Evolutionary conservation across 2,329 filamentous ascomycete genomes (phyloP), one percentile per base, ranked within the genome.

Genomic region (Diaporthe sp.): DNA sequence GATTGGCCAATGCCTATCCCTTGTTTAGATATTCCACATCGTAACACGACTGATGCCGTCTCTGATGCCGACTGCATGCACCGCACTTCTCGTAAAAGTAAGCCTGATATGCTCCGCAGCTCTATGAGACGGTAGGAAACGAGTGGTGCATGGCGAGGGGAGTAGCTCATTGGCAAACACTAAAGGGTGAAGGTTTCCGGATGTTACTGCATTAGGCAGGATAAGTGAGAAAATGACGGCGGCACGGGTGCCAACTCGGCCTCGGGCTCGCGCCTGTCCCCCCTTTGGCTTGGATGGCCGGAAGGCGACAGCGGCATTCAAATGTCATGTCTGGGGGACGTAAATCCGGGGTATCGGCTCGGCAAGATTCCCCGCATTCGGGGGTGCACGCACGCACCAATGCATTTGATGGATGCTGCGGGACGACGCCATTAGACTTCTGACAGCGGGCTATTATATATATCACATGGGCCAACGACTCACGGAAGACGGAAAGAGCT

Each of bases 351-450:
- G 65, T 53, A 20, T 5, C 20, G 34, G 34, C 65, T 55, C 65
- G 22, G 65, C 47, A 68, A 15, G 47, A 70, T 70, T 55, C 65
- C 65, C 65, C 65, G 65, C 65, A 70, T 13, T 55, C 28, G 49
- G n/a, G 34, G 34, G 17, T 10, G 10, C 34, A 9, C 31, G n/a
- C 13, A 5, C 4, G n/a, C 49, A 42, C 47, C 63, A 53, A 17
- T 25, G 49, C 34, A 15, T 28, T 5, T 42, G n/a, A 42, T 25
- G 10, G 44, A 37, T 25, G 4, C 15, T 55, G 49, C 17, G n/a
- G 37, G 65, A 55, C 65, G 49, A 20, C 65, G 28, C 9, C 42
- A 49, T 49, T 49, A 47, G 61, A 47, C 42, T 47, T 47, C 25
- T 47, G 42, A 34, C 17, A 17, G 42, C 42, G 17, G 44, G 20